Percentiles rank a stretch among this genome's conserved stretches.
These are phyloP conservation scores for Thalassiosira mediterranea DNA, from an alignment of 352 stramenopile species.

Conservation along the genomic window DNA sequence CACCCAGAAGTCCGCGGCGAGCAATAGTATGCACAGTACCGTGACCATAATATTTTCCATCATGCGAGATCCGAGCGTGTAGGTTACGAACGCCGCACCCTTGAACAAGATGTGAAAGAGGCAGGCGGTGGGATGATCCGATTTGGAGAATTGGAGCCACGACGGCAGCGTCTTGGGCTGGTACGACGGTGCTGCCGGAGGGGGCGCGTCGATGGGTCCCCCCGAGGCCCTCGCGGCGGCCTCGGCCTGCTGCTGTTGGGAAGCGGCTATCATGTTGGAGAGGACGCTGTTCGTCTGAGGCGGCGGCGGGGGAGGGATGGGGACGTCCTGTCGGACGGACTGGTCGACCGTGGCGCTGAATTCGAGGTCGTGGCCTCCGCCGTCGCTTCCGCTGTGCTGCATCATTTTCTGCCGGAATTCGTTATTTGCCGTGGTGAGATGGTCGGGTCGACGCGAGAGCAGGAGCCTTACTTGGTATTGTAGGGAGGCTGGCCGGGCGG, in stretches of 20 bases:
- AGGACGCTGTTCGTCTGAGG: constrained; percentile 51
- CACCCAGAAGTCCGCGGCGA: constrained; percentile 98
- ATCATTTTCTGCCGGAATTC: no score
- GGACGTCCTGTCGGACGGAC: constrained; percentile 48
- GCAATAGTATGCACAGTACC: constrained; percentile 94
- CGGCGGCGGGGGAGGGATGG: constrained; percentile 40
- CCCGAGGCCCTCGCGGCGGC: neutral
- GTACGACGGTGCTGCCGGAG: constrained; percentile 12
- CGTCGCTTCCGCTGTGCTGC: neutral
- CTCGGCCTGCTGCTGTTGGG: constrained; percentile 5
- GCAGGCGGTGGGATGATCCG: constrained; percentile 91
- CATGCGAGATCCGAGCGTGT: constrained; percentile 88
- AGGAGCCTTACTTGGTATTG: no score
- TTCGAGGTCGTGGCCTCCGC: constrained; percentile 35
- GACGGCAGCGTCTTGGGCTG: constrained; percentile 12
- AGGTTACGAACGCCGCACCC: constrained; percentile 90
- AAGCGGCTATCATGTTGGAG: constrained; percentile 30
- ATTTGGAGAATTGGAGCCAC: constrained; percentile 45
- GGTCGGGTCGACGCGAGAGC: no score
- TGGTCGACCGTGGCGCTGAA: constrained; percentile 43
- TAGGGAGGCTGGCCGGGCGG: no score
- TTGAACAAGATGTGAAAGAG: constrained; percentile 98
- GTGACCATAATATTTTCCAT: constrained; percentile 91
- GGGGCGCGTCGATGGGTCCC: neutral
- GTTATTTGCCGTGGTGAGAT: no score